Conservation (phyloP, 192 early-diverging fungal species). For the Rhizoclosmatium sp. region DNA sequence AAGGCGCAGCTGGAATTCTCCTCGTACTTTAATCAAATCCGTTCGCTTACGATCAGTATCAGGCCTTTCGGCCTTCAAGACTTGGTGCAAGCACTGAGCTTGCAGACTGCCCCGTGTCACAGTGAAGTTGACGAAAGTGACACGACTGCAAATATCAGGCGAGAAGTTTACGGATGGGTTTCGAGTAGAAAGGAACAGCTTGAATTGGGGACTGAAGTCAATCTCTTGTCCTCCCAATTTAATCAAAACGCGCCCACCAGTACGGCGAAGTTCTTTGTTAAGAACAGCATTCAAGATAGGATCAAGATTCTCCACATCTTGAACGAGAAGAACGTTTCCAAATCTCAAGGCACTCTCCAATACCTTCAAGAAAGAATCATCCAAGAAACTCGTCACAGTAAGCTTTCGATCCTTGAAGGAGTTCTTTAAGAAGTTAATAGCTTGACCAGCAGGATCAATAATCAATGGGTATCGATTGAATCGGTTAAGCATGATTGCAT, state of each 20-base stretch:
- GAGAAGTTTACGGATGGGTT: constrained; percentile 93
- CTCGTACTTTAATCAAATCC: constrained; percentile 93
- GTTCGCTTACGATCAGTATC: constrained; percentile 94
- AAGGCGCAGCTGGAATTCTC: constrained; percentile 94
- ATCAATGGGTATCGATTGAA: constrained; percentile 97
- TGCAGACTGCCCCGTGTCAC: constrained; percentile 95
- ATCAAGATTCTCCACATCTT: constrained; percentile 97
- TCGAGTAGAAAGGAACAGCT: constrained; percentile 91
- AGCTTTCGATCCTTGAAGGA: constrained; percentile 89
- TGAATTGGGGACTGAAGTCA: constrained; percentile 98
- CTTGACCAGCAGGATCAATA: constrained; percentile 97
- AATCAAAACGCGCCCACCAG: constrained; percentile 95
- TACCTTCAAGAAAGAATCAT: constrained; percentile 96
- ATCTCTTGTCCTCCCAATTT: constrained; percentile 97
- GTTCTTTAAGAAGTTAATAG: constrained; percentile 85
- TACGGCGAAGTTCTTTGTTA: constrained; percentile 95
- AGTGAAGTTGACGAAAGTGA: constrained; percentile 99
- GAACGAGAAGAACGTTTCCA: constrained; percentile 95
- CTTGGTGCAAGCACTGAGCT: constrained; percentile 96
- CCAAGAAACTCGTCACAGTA: constrained; percentile 95
- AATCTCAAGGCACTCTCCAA: constrained; percentile 98
- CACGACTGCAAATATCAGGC: constrained; percentile 96
- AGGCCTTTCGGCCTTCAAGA: constrained; percentile 93
- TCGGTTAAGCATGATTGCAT: constrained; percentile 95
- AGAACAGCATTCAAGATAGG: constrained; percentile 98